Base-by-base conservation (phyloP, 306 rosid genomes). In the Citrullus colocynthis region DNA sequence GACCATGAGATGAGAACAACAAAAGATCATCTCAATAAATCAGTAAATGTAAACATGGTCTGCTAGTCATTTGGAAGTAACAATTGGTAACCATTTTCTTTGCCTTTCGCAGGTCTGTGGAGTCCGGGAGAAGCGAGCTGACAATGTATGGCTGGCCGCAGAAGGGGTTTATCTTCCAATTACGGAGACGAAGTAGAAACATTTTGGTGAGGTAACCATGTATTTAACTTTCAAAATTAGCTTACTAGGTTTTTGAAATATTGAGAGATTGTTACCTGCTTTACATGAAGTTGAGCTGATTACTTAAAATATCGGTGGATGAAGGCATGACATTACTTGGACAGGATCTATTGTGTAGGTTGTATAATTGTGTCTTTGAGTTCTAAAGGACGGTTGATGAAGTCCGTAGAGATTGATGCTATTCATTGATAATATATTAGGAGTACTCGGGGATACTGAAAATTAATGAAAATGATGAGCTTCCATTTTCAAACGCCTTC, bases 131-230 rank as follows among this genome's bases (percentile, higher is more conserved):
- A 96, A 92, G 86, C 97, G 96, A 0, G 90, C 93, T 1, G 99
- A 96, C 78, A 96, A 92, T 75, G 84, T 92, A 39, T 96, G 99
- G 99, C 56, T 96, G 89, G 97, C 98, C 16, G 97, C 94, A 0
- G 99, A 96, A 86, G 99, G 99, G 14, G 98, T 90, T 37, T 96
- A 92, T 86, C 97, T 96, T 60, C 99, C 99, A 0, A 83, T 92
- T 48, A 82, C 82, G 4, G 93, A 85, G 85, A 82, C 88, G 71
- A 91, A 92, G 88, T 91, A 88, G 88, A 88, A 70, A 42, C 14
- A 4, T 32, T 36, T 10, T 54, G 12, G 54, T 69, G 58, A 76
- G 63, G 4, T 21, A 6, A 58, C 30, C 24, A 20, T 73, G 48
- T 49, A 73, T 20, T 37, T 73, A 73, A 73, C 61, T 17, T 52